Base-by-base conservation (phyloP, 1,284 basidiomycete genomes). In the Ustilago crameri region DNA sequence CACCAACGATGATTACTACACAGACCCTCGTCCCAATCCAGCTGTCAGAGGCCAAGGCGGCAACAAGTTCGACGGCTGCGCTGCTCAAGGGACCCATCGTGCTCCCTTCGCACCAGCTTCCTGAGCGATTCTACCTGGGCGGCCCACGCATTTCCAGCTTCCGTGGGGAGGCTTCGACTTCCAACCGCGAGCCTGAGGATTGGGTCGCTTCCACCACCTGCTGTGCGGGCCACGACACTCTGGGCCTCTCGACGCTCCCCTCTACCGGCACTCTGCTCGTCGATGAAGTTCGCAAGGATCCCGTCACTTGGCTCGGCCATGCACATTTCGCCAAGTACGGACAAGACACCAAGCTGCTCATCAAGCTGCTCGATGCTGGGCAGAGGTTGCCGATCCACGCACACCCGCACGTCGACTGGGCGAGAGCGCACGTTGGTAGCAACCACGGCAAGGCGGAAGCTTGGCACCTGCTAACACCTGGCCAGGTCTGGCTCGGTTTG, bases 401-500 rank as follows among this genome's bases (percentile, higher is more conserved):
- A 0, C 64, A 66, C n/a, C 64, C 64, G 4, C 64, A 55, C 34
- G 57, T 56, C 34, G 57, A 60, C 14, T 66, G 64, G 64, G 64
- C 64, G 1, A 40, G 24, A 22, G 24, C 42, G 0, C 64, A 66
- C 41, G 45, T 66, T 41, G 42, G 43, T 5, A 38, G 64, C 20
- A 66, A 60, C 32, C 64, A 66, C 42, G 64, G 64, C 38, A 66
- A 66, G 35, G 64, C 64, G 5, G 64, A 66, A 27, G 64, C 64
- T 1, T 66, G 64, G 64, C 64, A 66, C 24, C 60, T 66, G 14
- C 45, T 66, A 27, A 43, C 52, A 0, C 18, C 57, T 0, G 64
- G 64, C 24, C 23, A 59, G 12, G 64, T 66, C 9, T 66, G 59
- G 24, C 42, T 66, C 5, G 64, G 64, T 1, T 32, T 66, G 14